Conservation (phyloP, 1,139 yeast genomes). For the Hanseniaspora sp. region DNA sequence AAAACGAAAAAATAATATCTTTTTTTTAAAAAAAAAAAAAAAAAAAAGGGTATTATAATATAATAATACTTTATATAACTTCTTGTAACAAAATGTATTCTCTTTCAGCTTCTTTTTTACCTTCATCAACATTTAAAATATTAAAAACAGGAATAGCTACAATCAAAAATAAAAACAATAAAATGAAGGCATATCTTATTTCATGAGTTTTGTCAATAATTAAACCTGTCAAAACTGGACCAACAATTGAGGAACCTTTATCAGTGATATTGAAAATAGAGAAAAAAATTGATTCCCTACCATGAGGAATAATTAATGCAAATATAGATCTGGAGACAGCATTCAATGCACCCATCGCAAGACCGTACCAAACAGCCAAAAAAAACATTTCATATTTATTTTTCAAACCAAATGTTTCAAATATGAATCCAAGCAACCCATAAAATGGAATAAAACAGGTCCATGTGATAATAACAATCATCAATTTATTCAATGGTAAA, state of each 20-base stretch:
- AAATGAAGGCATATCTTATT: slow-evolving; percentile 55
- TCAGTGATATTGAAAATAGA: slow-evolving; percentile 62
- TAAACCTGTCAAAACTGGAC: slow-evolving; percentile 55
- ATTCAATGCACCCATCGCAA: slow-evolving; percentile 55
- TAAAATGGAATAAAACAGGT: slow-evolving; percentile 54
- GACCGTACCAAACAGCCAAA: slow-evolving; percentile 59
- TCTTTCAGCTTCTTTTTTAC: slow-evolving; percentile 37
- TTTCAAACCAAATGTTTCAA: slow-evolving; percentile 42
- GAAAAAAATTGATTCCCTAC: slow-evolving; percentile 59
- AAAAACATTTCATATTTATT: slow-evolving; percentile 54
- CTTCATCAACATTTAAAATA: slow-evolving; percentile 45
- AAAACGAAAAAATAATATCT: not conserved
- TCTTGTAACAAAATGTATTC: slow-evolving; percentile 25
- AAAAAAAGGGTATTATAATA: too few species aligned
- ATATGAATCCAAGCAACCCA: slow-evolving; percentile 51
- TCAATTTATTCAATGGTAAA: slow-evolving; percentile 37
- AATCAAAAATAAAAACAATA: slow-evolving; percentile 41
- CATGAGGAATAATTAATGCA: slow-evolving; percentile 53
- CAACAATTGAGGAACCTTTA: slow-evolving; percentile 59
- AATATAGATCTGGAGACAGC: slow-evolving; percentile 55
- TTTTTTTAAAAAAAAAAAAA: too few species aligned
- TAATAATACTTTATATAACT: slow-evolving; percentile 16
- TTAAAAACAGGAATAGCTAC: slow-evolving; percentile 43
- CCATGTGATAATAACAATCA: slow-evolving; percentile 45
- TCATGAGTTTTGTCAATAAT: slow-evolving; percentile 59